phyloP scores from a whole-genome alignment of 352 stramenopile species.

The Pythium phragmiticola region DNA sequence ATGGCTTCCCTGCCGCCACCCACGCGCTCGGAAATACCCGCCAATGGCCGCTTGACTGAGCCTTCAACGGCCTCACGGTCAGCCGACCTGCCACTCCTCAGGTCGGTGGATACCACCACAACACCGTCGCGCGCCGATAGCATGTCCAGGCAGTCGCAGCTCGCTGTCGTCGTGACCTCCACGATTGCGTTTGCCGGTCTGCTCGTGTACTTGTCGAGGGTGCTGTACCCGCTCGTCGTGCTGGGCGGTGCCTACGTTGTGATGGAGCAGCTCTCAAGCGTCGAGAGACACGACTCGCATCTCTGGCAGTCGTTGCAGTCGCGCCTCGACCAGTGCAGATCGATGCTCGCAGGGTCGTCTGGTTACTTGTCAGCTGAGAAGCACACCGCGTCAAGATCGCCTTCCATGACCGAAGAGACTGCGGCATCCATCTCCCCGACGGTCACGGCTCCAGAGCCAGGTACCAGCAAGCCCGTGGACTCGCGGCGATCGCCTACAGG shows the following conservation, averaged over 20 bases:
- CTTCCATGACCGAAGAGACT: neutral
- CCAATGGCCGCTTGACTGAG: neutral
- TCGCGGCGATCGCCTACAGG: neutral
- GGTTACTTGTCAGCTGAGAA: slow-evolving; percentile 4
- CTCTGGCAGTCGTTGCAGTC: slow-evolving; percentile 15
- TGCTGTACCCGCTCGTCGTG: slow-evolving; percentile 25
- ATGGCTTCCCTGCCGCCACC: neutral
- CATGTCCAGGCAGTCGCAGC: slow-evolving; percentile 28
- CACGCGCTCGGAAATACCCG: slow-evolving; percentile 4
- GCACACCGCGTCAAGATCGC: neutral
- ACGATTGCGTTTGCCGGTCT: slow-evolving; percentile 27
- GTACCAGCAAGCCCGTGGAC: neutral
- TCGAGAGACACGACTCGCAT: neutral
- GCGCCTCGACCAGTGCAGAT: slow-evolving; percentile 7
- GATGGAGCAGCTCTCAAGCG: slow-evolving; percentile 13
- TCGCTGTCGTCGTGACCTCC: slow-evolving; percentile 15
- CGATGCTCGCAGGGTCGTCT: neutral
- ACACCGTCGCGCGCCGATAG: neutral
- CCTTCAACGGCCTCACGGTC: neutral
- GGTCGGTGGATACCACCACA: too few relatives aligned
- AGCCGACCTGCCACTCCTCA: neutral
- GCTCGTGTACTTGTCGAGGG: slow-evolving; percentile 27
- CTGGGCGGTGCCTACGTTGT: slow-evolving; percentile 21
- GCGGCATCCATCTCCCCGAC: neutral
- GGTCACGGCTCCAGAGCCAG: neutral